These are phyloP conservation scores for Colletotrichum sp. DNA, from an alignment of 2,329 filamentous ascomycete species.

Conservation along the genomic window DNA sequence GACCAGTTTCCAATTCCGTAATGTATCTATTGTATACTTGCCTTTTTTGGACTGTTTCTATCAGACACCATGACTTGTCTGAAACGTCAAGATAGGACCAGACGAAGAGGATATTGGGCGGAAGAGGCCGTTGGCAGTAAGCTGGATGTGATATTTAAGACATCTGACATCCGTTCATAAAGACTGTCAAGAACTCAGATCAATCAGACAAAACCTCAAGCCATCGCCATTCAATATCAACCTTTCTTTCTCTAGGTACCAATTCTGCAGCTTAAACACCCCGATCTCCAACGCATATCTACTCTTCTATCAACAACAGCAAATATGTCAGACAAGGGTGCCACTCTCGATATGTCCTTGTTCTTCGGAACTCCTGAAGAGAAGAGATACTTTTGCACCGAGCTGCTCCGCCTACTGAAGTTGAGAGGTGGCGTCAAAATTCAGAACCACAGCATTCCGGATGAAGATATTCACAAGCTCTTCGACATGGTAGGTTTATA, in stretches of 20 bases:
- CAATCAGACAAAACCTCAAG: neutral
- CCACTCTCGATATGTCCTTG: constrained; percentile 31
- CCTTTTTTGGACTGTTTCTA: neutral
- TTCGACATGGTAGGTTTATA: constrained; percentile 19
- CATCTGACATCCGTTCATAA: neutral
- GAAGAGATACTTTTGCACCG: constrained; percentile 27
- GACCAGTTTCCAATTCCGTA: neutral
- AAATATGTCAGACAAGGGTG: neutral
- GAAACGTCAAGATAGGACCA: neutral
- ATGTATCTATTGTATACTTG: neutral
- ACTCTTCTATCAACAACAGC: neutral
- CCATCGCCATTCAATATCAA: neutral
- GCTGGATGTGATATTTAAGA: neutral
- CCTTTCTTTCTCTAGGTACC: too few relatives aligned
- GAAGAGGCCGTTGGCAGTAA: neutral
- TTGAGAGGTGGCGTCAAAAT: constrained; percentile 25
- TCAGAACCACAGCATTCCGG: constrained; percentile 28
- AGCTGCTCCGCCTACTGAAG: constrained; percentile 26
- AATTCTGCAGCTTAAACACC: fast-evolving
- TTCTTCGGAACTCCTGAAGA: constrained; percentile 29
- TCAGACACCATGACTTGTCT: neutral
- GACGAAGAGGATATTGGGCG: neutral
- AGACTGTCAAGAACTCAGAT: neutral
- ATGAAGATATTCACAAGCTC: constrained; percentile 24
- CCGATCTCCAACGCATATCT: neutral